Base-by-base conservation (phyloP, 2,329 filamentous ascomycete genomes). In the Penicillium sp. region DNA sequence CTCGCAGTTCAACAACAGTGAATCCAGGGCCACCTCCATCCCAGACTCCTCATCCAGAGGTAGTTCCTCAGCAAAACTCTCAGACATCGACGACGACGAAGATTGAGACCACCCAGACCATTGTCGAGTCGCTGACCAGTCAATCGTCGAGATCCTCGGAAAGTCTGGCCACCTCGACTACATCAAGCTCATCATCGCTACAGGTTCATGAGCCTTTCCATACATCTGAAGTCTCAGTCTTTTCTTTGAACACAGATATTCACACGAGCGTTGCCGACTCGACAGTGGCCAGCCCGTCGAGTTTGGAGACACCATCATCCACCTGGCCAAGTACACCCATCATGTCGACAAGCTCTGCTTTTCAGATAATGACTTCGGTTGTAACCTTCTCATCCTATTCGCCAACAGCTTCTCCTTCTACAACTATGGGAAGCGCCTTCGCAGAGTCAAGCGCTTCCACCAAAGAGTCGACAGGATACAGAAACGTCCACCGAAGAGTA, bases 401-500 rank as follows among this genome's bases (percentile, higher is more conserved):
- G 11, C 31, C 46, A 21, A 48, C 14, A 9, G 3, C 9, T 14
- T 50, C 50, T 8, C 26, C 2, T 47, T 25, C 43, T 7, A 53
- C 48, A 1, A 31, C 55, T 2, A 3, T 44, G 23, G 4, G 49
- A 23, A 44, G 43, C 14, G 23, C 50, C 10, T 23, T 50, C 8
- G 54, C 60, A n/a, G 55, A 48, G 16, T 45, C 52, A 31, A 37
- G 39, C 49, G 16, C 21, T 1, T 26, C 47, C 9, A 33, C 52
- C 16, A 2, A 37, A 3, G 33, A 16, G 4, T 29, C 49, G 3
- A n/a, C 53, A 7, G 2, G 21, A 55, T 2, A 25, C 35, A 11
- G 23, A 19, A 26, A 10, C 13, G 16, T 13, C 3, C 47, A 55
- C 4, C 43, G n/a, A 16, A 59, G 50, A 19, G 37, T 67, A 19